These are phyloP conservation scores for Cercospora sesami DNA, from an alignment of 2,329 filamentous ascomycete genomes.

Conservation along the genomic window DNA sequence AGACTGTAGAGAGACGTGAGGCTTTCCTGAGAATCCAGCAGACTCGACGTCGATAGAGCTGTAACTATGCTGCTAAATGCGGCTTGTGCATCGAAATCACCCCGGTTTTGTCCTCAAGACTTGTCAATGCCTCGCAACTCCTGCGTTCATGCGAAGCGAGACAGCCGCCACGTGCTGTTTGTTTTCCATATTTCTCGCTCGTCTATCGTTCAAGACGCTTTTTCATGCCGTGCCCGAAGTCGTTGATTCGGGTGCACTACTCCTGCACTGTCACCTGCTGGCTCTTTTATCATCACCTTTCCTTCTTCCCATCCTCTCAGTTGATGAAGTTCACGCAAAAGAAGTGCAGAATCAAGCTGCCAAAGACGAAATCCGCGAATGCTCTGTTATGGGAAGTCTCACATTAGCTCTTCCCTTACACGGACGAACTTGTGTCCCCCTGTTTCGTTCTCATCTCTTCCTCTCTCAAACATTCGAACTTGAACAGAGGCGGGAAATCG, in stretches of 20 bases:
- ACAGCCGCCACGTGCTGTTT: not conserved
- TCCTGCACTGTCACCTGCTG: not conserved
- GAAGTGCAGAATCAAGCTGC: constrained; percentile 93
- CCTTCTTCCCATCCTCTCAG: constrained; percentile 45
- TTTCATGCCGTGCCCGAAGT: not conserved
- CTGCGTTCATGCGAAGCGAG: too few species aligned
- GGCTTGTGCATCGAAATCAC: not conserved
- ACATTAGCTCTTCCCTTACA: not conserved
- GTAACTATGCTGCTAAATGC: not conserved
- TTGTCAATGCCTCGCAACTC: not conserved
- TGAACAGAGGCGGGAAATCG: too few species aligned
- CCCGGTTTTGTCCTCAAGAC: not conserved
- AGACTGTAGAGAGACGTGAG: not conserved
- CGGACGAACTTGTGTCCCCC: too few species aligned
- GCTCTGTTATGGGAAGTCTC: constrained; percentile 57
- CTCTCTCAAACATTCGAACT: too few species aligned
- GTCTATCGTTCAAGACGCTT: not conserved
- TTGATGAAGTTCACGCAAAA: constrained; percentile 99
- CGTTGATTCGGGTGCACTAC: not conserved
- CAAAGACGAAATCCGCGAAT: constrained; percentile 94
- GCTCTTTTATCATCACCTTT: not conserved
- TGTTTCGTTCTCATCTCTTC: too few species aligned
- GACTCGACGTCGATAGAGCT: constrained; percentile 7
- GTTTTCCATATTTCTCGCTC: not conserved
- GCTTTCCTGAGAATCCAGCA: not conserved